phyloP scores from a whole-genome alignment of 345 rosid species.

The Adansonia digitata region DNA sequence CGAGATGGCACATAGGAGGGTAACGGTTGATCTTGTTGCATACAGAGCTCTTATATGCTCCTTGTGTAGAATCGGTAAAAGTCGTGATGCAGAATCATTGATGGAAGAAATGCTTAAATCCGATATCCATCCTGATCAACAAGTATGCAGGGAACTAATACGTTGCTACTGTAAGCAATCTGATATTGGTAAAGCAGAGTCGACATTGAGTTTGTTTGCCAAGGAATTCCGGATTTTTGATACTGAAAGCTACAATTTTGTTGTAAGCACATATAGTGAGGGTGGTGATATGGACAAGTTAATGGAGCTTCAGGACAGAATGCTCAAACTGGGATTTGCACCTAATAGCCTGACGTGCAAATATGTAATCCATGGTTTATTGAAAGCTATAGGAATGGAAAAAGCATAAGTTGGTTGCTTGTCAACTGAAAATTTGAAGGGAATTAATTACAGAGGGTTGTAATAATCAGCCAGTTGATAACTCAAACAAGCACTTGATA shows the following conservation, averaged over 20 bases:
- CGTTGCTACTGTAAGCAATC: conserved; percentile 47
- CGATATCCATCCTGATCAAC: conserved; percentile 45
- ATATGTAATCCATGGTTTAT: conserved; percentile 44
- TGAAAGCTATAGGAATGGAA: conserved; percentile 17
- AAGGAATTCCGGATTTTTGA: conserved; percentile 49
- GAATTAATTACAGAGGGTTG: background rate
- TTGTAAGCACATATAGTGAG: conserved; percentile 37
- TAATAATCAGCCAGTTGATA: background rate
- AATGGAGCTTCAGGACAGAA: conserved; percentile 57
- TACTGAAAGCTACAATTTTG: conserved; percentile 49
- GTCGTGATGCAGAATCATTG: conserved; percentile 48
- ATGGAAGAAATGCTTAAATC: conserved; percentile 56
- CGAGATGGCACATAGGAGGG: conserved; percentile 35
- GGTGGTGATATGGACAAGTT: conserved; percentile 39
- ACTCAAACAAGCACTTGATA: background rate
- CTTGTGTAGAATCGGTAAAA: conserved; percentile 47
- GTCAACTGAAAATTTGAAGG: background rate
- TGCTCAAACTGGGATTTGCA: conserved; percentile 62
- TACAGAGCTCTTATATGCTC: conserved; percentile 55
- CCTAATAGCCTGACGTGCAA: conserved; percentile 54
- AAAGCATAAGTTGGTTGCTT: conserved; percentile 2
- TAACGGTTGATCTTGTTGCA: conserved; percentile 22
- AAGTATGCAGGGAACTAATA: conserved; percentile 51
- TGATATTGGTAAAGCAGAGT: conserved; percentile 57
- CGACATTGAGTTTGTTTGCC: conserved; percentile 45